Evolutionary conservation across 805 yeast species (phyloP).

Genomic region (Sungouiozyma intestinalis): DNA sequence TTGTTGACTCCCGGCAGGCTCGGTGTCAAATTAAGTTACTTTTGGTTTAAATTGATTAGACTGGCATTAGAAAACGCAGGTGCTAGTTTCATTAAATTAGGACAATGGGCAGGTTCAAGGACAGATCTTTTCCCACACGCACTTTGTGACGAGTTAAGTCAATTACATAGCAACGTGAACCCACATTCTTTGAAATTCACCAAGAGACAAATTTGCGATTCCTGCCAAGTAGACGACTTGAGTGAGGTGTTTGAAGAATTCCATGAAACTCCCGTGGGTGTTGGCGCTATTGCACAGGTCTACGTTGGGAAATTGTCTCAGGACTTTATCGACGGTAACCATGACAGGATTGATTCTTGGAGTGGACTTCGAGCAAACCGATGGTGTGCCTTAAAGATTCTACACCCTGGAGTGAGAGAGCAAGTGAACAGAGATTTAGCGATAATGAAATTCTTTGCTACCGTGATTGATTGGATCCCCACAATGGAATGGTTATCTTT

Average conservation of each 20-base stretch:
- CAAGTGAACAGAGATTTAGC: slow-evolving; percentile 69
- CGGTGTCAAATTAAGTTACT: slow-evolving; percentile 28
- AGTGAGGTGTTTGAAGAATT: slow-evolving; percentile 78
- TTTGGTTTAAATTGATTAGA: slow-evolving; percentile 64
- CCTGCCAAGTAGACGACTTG: slow-evolving; percentile 46
- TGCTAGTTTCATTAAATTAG: slow-evolving; percentile 82
- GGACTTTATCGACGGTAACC: slow-evolving; percentile 5
- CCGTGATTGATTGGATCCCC: slow-evolving; percentile 59
- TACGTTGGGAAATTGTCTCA: slow-evolving; percentile 52
- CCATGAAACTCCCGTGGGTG: slow-evolving; percentile 69
- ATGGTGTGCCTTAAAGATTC: slow-evolving; percentile 80
- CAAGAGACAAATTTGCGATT: slow-evolving; percentile 31
- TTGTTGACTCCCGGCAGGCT: slow-evolving; percentile 14
- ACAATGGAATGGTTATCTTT: slow-evolving; percentile 96
- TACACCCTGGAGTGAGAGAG: slow-evolving; percentile 76
- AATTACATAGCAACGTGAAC: slow-evolving; percentile 73
- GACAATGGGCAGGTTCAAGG: slow-evolving; percentile 99
- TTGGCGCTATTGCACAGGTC: slow-evolving; percentile 98
- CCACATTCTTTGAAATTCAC: slow-evolving; percentile 62
- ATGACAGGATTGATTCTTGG: neutral
- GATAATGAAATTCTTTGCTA: slow-evolving; percentile 78
- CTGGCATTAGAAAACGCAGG: slow-evolving; percentile 75
- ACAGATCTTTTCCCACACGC: slow-evolving; percentile 81
- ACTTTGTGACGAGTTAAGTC: slow-evolving; percentile 65
- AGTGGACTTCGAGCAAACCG: slow-evolving; percentile 22